Conservation (phyloP, 1,284 basidiomycete species). For the Ustilago shanxiensis region DNA sequence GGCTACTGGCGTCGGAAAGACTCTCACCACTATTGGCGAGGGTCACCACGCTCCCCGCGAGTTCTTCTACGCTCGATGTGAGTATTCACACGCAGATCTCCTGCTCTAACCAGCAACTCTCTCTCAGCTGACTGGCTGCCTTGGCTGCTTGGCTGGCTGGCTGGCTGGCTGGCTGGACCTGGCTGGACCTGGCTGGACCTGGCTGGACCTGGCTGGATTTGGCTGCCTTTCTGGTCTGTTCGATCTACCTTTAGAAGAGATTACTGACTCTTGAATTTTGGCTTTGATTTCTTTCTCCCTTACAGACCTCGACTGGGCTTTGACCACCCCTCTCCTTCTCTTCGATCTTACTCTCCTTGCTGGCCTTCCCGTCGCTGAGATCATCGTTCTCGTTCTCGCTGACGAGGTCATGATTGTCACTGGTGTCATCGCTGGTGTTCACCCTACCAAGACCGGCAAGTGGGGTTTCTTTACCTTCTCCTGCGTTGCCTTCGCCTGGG, state of each 20-base stretch:
- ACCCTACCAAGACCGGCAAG: conserved; percentile 56
- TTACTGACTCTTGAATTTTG: conserved; percentile 9
- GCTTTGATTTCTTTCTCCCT: not conserved
- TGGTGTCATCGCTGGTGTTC: conserved; percentile 57
- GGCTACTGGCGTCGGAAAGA: conserved; percentile 59
- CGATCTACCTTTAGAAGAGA: too few species aligned
- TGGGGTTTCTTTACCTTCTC: conserved; percentile 63
- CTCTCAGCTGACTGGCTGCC: too few species aligned
- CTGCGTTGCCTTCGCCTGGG: conserved; percentile 50
- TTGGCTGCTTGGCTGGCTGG: too few species aligned
- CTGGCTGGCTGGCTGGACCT: too few species aligned
- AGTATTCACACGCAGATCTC: too few species aligned
- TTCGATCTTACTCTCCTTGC: conserved; percentile 61
- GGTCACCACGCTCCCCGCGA: conserved; percentile 41
- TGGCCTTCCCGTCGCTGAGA: conserved; percentile 61
- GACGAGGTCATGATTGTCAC: conserved; percentile 62
- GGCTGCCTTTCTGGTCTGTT: too few species aligned
- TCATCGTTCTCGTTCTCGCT: conserved; percentile 53
- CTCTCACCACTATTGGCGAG: conserved; percentile 30
- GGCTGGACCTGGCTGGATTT: too few species aligned
- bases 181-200: too few species aligned
- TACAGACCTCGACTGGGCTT: conserved; percentile 60
- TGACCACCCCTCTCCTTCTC: conserved; percentile 59
- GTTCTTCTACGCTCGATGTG: conserved; percentile 60
- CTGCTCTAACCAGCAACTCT: too few species aligned